phyloP scores from a whole-genome alignment of 2,329 filamentous ascomycete species.

The Elsinoe perseae region DNA sequence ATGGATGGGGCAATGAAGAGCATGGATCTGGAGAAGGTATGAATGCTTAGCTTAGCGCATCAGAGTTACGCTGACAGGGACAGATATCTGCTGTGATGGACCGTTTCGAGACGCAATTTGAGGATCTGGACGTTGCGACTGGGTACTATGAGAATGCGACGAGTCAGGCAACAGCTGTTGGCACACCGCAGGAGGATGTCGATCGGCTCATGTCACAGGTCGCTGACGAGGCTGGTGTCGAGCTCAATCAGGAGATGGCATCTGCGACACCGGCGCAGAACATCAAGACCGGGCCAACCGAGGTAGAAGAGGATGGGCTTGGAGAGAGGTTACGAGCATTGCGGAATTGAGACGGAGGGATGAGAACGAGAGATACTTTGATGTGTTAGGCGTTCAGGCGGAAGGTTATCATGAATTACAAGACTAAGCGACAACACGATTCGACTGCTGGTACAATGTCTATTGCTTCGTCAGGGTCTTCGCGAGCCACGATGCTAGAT shows the following conservation, averaged over 20 bases:
- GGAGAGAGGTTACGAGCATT: constrained; percentile 50
- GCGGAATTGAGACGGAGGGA: constrained; percentile 31
- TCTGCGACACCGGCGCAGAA: constrained; percentile 49
- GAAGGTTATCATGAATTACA: not conserved
- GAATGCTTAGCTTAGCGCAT: constrained; percentile 6
- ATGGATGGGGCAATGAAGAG: constrained; percentile 57
- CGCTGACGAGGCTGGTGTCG: constrained; percentile 79
- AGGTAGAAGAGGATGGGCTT: constrained; percentile 71
- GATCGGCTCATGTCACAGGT: constrained; percentile 78
- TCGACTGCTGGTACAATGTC: not conserved
- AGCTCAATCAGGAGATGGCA: constrained; percentile 67
- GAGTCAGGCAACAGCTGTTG: constrained; percentile 65
- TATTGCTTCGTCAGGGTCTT: not conserved
- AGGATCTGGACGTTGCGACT: constrained; percentile 45
- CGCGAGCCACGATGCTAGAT: not conserved
- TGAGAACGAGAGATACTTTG: not conserved
- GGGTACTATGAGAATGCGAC: constrained; percentile 82
- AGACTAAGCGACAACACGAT: constrained; percentile 3
- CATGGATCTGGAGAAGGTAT: constrained; percentile 56
- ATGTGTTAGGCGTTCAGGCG: constrained; percentile 13
- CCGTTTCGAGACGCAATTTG: constrained; percentile 53
- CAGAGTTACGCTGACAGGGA: constrained; percentile 3
- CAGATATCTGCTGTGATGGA: constrained; percentile 60
- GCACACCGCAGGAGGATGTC: constrained; percentile 73
- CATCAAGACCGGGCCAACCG: constrained; percentile 56